Conservation (phyloP, 306 rosid genomes). For the Acacia confusa region DNA sequence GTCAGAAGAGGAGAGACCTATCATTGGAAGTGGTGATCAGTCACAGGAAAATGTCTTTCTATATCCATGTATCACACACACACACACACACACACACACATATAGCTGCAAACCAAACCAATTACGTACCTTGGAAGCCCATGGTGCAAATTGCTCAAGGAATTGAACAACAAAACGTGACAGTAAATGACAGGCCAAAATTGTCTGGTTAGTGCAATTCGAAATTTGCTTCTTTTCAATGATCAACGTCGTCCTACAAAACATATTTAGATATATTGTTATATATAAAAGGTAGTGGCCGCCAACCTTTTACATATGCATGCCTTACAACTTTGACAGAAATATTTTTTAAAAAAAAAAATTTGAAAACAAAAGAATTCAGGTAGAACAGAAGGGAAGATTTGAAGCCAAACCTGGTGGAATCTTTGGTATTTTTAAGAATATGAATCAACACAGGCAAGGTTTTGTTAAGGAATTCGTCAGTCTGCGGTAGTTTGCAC, state of each 20-base stretch:
- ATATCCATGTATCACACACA: too few species aligned
- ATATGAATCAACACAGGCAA: conserved; percentile 21
- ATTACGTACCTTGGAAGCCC: conserved; percentile 6
- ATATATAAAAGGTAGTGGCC: too few species aligned
- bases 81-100: too few species aligned
- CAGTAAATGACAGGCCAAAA: conserved; percentile 18
- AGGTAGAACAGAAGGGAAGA: neutral
- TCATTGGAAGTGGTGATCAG: conserved; percentile 4
- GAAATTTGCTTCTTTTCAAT: neutral
- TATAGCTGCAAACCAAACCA: neutral
- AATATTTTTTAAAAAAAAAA: neutral
- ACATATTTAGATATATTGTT: neutral
- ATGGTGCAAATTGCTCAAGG: neutral
- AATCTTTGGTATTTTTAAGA: neutral
- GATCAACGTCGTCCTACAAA: neutral
- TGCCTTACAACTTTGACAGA: neutral
- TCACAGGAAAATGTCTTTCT: conserved; percentile 6
- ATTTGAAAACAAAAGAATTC: neutral
- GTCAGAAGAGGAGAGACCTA: conserved; percentile 25
- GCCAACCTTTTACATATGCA: too few species aligned
- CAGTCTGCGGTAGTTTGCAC: neutral
- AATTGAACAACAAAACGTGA: conserved; percentile 22
- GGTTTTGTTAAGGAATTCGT: neutral
- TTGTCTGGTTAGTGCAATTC: neutral
- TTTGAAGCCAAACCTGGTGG: conserved; percentile 19